Evolutionary conservation across 2,329 filamentous ascomycete species (phyloP).

Genomic region (Penicillium decumbens): DNA sequence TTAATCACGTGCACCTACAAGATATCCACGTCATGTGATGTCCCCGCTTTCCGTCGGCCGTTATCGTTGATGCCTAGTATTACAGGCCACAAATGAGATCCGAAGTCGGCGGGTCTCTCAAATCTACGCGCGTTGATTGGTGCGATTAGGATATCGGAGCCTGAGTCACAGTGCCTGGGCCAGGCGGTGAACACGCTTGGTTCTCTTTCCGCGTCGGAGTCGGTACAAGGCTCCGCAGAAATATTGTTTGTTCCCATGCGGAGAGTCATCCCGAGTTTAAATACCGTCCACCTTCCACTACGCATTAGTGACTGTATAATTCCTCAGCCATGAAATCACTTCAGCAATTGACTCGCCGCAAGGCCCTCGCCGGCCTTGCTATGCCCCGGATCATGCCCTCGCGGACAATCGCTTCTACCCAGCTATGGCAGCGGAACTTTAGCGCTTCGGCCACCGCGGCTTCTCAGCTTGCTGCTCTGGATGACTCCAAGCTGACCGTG

Average conservation of each 20-base stretch:
- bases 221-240: conserved; percentile 24
- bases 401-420: conserved; percentile 25
- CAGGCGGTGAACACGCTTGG: conserved; percentile 13
- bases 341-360: conserved; percentile 34
- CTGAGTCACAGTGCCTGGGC: conserved; percentile 8
- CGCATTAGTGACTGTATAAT: conserved; percentile 2
- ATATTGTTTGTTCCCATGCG: conserved; percentile 10
- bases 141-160: neutral
- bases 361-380: conserved; percentile 25
- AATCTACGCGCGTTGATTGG: conserved; percentile 12
- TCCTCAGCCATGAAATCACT: conserved; percentile 31
- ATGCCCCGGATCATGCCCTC: conserved; percentile 21
- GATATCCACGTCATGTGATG: conserved; percentile 6
- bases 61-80: neutral
- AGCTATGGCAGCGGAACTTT: conserved; percentile 49
- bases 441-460: conserved; percentile 35
- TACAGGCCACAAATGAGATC: conserved; percentile 4
- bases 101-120: conserved; percentile 18
- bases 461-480: conserved; percentile 58
- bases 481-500: conserved; percentile 70
- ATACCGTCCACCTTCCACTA: conserved; percentile 9
- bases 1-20: conserved; percentile 3
- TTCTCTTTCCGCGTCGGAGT: conserved; percentile 22
- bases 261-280: conserved; percentile 27
- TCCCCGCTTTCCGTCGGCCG: conserved; percentile 10